Base-by-base conservation (phyloP, 208 protist species). In the Trichomonas tenax region DNA sequence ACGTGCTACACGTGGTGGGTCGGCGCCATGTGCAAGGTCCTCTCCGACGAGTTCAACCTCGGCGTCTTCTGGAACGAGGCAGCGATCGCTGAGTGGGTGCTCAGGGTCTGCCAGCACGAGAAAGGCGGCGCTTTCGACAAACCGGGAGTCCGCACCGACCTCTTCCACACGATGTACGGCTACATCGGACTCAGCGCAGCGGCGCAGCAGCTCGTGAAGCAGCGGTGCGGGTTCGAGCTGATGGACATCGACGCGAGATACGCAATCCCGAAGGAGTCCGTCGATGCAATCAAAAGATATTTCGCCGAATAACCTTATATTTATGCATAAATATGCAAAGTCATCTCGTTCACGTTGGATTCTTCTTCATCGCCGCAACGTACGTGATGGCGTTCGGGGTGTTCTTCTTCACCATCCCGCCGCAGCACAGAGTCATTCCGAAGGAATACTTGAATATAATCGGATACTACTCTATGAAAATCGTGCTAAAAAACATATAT, bases 1-100 rank as follows among this genome's bases (percentile, higher is more conserved):
- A 95, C 84, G 8, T 97, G 97, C 84, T 97, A 97, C 51, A 96
- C 96, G 15, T 97, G 45, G 40, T 97, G 97, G 97, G 96, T 96
- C 48, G 97, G 96, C 6, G 86, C 86, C 36, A 93, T 93, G 86
- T 34, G 86, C 15, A 26, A 26, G 38, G 51, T 93, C 14, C 31
- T 93, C 1, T 23, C 44, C 31, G 86, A 93, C 38, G 15, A n/a
- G 15, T 10, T 38, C 8, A 44, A 44, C 6, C 17, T 51, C 38
- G 86, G 21, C 34, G 0, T 15, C 0, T 93, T 93, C 31, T 93
- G 86, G 86, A 93, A 93, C 38, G 44, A 93, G 14, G 44, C 44
- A 38, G 86, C 44, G 0, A 41, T 93, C 17, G 44, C 86, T 14
- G 46, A 41, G 15, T 93, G 44, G 14, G 86, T 93, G 14, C 38